A percentile compares a stretch with the other conserved stretches of the same genome.
These are phyloP conservation scores for Komagataella pseudopastoris DNA, from an alignment of 805 yeast genomes.

Conservation along the genomic window DNA sequence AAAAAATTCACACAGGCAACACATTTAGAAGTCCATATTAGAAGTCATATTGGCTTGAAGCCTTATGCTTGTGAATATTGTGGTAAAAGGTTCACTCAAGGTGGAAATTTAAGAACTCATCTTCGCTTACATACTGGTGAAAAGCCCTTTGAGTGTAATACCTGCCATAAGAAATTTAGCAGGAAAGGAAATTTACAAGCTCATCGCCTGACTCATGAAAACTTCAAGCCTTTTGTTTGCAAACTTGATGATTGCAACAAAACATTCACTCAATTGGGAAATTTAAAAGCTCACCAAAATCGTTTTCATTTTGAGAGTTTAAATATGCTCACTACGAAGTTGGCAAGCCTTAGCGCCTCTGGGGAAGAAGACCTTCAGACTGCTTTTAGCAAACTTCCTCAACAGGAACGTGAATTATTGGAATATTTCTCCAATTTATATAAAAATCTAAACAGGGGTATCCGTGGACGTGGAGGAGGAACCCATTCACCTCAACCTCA, in stretches of 20 bases:
- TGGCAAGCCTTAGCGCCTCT: slow-evolving; percentile 49
- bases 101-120: slow-evolving; percentile 83
- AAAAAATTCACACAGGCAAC: slow-evolving; percentile 83
- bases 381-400: slow-evolving; percentile 31
- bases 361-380: slow-evolving; percentile 15
- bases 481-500: slow-evolving; percentile 1
- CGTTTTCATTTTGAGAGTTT: slow-evolving; percentile 70
- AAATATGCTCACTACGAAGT: slow-evolving; percentile 46
- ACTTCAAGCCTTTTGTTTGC: slow-evolving; percentile 68
- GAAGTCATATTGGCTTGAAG: slow-evolving; percentile 78
- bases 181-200: slow-evolving; percentile 89
- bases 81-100: slow-evolving; percentile 76
- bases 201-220: slow-evolving; percentile 71
- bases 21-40: slow-evolving; percentile 77
- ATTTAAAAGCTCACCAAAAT: slow-evolving; percentile 88
- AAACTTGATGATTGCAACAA: slow-evolving; percentile 72
- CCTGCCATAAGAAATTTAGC: slow-evolving; percentile 68
- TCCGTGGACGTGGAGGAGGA: slow-evolving; percentile 74
- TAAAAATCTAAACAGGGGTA: slow-evolving; percentile 83
- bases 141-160: slow-evolving; percentile 72
- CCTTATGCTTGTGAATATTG: slow-evolving; percentile 75
- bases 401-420: slow-evolving; percentile 53
- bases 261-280: slow-evolving; percentile 83
- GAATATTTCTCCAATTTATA: slow-evolving; percentile 72
- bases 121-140: slow-evolving; percentile 83